Conservation (phyloP, 2,329 filamentous ascomycete genomes). For the Coniochaeta sp. region DNA sequence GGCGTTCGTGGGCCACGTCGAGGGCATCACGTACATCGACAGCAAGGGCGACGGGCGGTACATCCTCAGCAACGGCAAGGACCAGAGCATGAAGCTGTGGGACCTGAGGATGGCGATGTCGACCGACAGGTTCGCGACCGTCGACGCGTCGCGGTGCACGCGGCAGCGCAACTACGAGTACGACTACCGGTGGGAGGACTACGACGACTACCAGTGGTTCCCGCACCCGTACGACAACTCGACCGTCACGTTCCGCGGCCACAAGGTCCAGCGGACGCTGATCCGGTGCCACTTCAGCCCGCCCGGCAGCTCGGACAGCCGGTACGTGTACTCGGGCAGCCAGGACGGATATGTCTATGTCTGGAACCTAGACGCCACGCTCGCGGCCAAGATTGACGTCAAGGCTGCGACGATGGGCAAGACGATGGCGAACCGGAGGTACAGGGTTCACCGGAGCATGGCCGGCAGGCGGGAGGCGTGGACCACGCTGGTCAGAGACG, state of each 20-base stretch:
- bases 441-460: constrained; percentile 20
- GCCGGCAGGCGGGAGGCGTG: constrained; percentile 46
- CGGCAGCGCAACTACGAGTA: constrained; percentile 60
- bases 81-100: constrained; percentile 97
- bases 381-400: constrained; percentile 74
- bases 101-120: constrained; percentile 85
- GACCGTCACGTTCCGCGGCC: constrained; percentile 86
- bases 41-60: constrained; percentile 69
- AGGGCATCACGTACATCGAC: constrained; percentile 62
- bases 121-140: constrained; percentile 51
- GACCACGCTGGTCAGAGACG: constrained; percentile 78
- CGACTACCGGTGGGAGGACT: constrained; percentile 66
- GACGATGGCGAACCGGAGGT: not conserved
- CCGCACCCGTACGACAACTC: constrained; percentile 82
- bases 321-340: constrained; percentile 90
- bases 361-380: constrained; percentile 87
- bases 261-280: constrained; percentile 80
- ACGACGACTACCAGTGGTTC: constrained; percentile 58
- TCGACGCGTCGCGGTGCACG: constrained; percentile 49
- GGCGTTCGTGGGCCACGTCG: constrained; percentile 59
- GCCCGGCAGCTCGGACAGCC: constrained; percentile 72
- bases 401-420: constrained; percentile 55
- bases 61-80: constrained; percentile 88
- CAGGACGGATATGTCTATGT: constrained; percentile 85
- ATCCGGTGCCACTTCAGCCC: constrained; percentile 96